A percentile compares a stretch with the other conserved stretches of the same genome.
Evolutionary conservation across 1,139 yeast species (phyloP).

Genomic region (Debaryomyces psychrophilus): DNA sequence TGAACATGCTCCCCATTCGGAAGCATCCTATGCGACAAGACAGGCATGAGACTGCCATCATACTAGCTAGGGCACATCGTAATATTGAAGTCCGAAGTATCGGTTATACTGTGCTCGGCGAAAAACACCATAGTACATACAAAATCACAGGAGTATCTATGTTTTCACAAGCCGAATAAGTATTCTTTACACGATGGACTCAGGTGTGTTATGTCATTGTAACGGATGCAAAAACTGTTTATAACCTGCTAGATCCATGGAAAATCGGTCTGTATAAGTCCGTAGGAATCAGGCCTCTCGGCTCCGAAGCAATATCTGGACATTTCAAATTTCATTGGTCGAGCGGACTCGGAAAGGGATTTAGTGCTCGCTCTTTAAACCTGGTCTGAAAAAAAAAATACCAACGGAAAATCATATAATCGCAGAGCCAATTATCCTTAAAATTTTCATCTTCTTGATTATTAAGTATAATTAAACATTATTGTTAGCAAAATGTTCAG

Average conservation of each 20-base stretch:
- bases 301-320: constrained; percentile 2
- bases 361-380: not conserved
- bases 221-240: not conserved
- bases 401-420: constrained; percentile 8
- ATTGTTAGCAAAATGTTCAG: constrained; percentile 38
- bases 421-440: constrained; percentile 13
- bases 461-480: constrained; percentile 4
- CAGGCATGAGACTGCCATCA: no score
- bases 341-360: constrained; percentile 8
- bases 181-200: not conserved
- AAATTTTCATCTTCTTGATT: constrained; percentile 12
- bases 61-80: no score
- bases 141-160: not conserved
- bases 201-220: not conserved
- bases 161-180: no score
- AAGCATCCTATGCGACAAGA: not conserved
- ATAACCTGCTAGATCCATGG: not conserved
- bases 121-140: not conserved
- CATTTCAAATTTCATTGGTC: constrained; percentile 5
- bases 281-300: constrained; percentile 1
- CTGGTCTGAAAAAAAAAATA: constrained; percentile 6
- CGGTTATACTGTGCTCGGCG: not conserved
- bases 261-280: constrained; percentile 5
- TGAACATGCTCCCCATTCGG: no score
- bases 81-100: not conserved